Evolutionary conservation across 805 yeast species (phyloP).

Genomic region (Metschnikowia shivogae): DNA sequence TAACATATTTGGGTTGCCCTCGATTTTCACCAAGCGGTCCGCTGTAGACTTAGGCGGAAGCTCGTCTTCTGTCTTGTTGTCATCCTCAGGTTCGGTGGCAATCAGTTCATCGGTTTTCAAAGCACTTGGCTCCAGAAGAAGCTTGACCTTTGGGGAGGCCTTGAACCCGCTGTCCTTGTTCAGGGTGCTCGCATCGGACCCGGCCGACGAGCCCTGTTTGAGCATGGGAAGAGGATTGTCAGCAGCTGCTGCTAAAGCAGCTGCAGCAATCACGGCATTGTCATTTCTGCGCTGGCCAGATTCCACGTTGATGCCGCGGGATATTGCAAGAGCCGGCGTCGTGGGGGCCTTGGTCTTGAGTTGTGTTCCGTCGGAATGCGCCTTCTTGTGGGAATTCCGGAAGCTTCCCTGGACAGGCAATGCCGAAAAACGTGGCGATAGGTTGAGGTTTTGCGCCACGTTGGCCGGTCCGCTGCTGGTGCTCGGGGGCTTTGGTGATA

Average conservation of each 20-base stretch:
- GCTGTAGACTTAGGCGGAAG: constrained; percentile 6
- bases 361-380: constrained; percentile 20
- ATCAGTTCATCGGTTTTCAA: constrained; percentile 7
- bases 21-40: constrained; percentile 2
- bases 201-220: constrained; percentile 12
- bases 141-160: background rate
- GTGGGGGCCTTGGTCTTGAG: constrained; percentile 5
- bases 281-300: constrained; percentile 32
- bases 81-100: constrained; percentile 22
- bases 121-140: background rate
- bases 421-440: constrained; percentile 5
- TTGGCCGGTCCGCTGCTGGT: background rate
- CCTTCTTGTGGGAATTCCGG: constrained; percentile 21
- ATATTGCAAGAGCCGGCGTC: constrained; percentile 39
- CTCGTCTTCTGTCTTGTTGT: constrained; percentile 27
- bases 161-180: background rate
- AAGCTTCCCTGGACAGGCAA: constrained; percentile 21
- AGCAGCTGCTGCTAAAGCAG: constrained; percentile 80
- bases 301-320: constrained; percentile 34
- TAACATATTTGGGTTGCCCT: background rate
- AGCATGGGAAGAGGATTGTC: constrained; percentile 60
- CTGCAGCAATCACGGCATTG: constrained; percentile 73
- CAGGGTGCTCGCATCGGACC: background rate
- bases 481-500: constrained; percentile 8
- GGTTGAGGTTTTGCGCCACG: constrained; percentile 8